These are phyloP conservation scores for Dendrobium huoshanense DNA, from an alignment of 106 monocot species.

Conservation along the genomic window DNA sequence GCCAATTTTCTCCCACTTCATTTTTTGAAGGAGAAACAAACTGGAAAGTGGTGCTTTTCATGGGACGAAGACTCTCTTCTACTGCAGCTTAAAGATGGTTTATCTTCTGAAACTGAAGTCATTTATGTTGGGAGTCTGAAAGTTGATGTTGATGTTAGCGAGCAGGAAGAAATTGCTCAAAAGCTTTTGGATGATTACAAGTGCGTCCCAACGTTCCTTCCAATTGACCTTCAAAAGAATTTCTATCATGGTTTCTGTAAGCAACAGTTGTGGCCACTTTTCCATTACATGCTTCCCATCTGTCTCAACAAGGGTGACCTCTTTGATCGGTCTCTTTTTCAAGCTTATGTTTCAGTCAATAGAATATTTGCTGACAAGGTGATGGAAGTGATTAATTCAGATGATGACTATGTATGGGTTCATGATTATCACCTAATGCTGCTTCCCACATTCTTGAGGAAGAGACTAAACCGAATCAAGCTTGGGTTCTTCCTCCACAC, in stretches of 20 bases:
- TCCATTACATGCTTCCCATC: conserved; percentile 82
- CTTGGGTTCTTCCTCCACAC: conserved; percentile 84
- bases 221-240: conserved; percentile 22
- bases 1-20: conserved; percentile 43
- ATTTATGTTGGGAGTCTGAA: conserved; percentile 54
- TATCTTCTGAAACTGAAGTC: conserved; percentile 29
- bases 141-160: conserved; percentile 38
- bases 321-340: conserved; percentile 46
- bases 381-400: conserved; percentile 59
- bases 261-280: conserved; percentile 78
- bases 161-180: conserved; percentile 73
- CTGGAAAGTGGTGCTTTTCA: conserved; percentile 32
- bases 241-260: conserved; percentile 91
- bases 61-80: conserved; percentile 52
- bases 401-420: conserved; percentile 82
- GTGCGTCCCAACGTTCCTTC: conserved; percentile 71
- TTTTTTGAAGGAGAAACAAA: conserved; percentile 17
- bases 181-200: conserved; percentile 47
- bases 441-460: conserved; percentile 68
- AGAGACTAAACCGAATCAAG: conserved; percentile 40
- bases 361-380: conserved; percentile 67
- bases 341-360: conserved; percentile 60
- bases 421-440: conserved; percentile 93
- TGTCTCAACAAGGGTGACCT: conserved; percentile 22
- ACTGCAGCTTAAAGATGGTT: conserved; percentile 42